Percentiles rank a stretch among this genome's conserved stretches.
phyloP scores from a whole-genome alignment of 2,329 filamentous ascomycete species.

The Scleromitrula shiraiana region DNA sequence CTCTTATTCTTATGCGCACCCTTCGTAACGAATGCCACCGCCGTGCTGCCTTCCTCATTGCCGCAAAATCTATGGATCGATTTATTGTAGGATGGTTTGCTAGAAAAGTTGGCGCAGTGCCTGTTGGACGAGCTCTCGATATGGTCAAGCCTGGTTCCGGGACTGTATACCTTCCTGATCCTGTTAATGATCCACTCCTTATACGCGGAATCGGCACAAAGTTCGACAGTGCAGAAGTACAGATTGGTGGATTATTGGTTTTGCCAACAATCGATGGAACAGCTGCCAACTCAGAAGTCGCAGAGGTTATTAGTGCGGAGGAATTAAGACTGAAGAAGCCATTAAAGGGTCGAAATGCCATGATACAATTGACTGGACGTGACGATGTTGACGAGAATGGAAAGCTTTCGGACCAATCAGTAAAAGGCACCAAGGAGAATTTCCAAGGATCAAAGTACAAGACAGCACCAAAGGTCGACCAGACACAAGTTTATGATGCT shows the following conservation, averaged over 20 bases:
- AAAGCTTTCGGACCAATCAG: constrained; percentile 28
- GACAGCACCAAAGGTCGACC: constrained; percentile 85
- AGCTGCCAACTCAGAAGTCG: constrained; percentile 74
- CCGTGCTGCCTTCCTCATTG: constrained; percentile 85
- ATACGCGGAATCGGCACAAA: constrained; percentile 66
- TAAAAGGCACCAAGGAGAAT: constrained; percentile 30
- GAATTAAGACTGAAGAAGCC: constrained; percentile 82
- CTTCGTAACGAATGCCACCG: constrained; percentile 77
- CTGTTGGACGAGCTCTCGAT: constrained; percentile 90
- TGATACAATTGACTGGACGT: constrained; percentile 75
- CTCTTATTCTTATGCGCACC: constrained; percentile 84
- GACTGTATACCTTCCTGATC: constrained; percentile 81
- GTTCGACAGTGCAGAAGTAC: constrained; percentile 64
- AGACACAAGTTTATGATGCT: constrained; percentile 85
- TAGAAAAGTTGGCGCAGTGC: constrained; percentile 76
- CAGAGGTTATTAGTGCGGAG: constrained; percentile 69
- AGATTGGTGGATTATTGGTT: constrained; percentile 76
- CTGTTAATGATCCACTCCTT: constrained; percentile 61
- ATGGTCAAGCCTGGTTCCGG: constrained; percentile 72
- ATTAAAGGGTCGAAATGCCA: constrained; percentile 67
- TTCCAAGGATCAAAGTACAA: constrained; percentile 79
- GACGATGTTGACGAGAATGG: constrained; percentile 59
- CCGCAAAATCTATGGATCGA: constrained; percentile 88
- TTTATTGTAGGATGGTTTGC: constrained; percentile 84
- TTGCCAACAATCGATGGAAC: constrained; percentile 74